Evolutionary conservation across 805 yeast species (phyloP), one percentile per base, ranked within the genome.

Genomic region (Millerozyma acaciae): DNA sequence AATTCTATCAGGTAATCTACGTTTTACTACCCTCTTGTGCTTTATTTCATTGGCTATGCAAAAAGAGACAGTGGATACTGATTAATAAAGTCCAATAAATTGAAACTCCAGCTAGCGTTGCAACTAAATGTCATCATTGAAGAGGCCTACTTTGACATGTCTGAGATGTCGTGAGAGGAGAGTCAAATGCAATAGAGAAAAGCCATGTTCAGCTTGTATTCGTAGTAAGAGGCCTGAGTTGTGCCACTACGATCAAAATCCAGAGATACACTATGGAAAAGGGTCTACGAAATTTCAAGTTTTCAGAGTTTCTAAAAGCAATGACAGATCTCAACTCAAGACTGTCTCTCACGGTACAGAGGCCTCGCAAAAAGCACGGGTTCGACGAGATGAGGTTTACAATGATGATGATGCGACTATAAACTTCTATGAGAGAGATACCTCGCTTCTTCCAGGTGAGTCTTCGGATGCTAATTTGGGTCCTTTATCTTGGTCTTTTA

Each of bases 401-500:
- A 22, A 22, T 22, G n/a, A 13, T 9, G 13, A 9, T 6, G 15
- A 22, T 7, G 25, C n/a, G 13, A 6, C 7, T 6, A 22, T 22
- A 6, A 22, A 22, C 25, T 22, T 22, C n/a, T 9, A 22, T 22
- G 25, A 22, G 13, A 22, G 25, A 9, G n/a, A 7, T 9, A 22
- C 25, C 5, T 15, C 25, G 7, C 6, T 3, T 4, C 25, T 22
- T 9, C n/a, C 8, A 7, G 25, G 13, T 22, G 25, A 22, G 9
- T 15, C 25, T 8, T 12, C 13, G 9, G 25, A 22, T 6, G 9
- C 13, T 15, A 15, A 22, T 12, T 22, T 12, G 8, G 25, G 25
- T 9, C 25, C 25, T 6, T 22, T 22, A 22, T 13, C 74, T 2
- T 63, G 71, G 61, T 40, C 64, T 3, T 50, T 76, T 0, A 33